Evolutionary conservation across 768 basidiomycete genomes (phyloP).

Genomic region (Astraeus odoratus): DNA sequence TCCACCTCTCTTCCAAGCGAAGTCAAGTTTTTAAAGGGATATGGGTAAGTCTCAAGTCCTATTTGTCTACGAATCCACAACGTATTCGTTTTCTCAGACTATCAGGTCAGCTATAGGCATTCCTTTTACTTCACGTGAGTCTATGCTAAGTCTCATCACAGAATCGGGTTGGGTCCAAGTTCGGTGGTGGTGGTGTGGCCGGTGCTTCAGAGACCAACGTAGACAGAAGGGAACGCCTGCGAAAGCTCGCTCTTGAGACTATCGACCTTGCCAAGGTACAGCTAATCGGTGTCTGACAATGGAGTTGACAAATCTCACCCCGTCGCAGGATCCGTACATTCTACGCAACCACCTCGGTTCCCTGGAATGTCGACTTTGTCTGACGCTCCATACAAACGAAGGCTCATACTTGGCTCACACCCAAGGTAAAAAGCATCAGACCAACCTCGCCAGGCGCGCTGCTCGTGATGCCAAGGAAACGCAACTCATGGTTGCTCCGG

Average conservation of each 20-base stretch:
- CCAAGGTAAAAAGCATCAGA: conserved; percentile 99
- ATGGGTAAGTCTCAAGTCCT: conserved; percentile 26
- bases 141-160: conserved; percentile 26
- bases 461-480: conserved; percentile 97
- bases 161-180: conserved; percentile 95
- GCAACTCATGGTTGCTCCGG: conserved; percentile 80
- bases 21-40: too few species aligned
- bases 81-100: conserved; percentile 39
- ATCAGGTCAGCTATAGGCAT: conserved; percentile 44
- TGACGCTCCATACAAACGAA: conserved; percentile 99
- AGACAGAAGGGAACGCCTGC: conserved; percentile 86
- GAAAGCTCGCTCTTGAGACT: conserved; percentile 94
- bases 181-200: conserved; percentile 93
- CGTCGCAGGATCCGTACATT: conserved; percentile 86
- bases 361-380: conserved; percentile 94
- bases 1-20: neutral
- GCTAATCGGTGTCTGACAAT: conserved; percentile 12
- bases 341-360: conserved; percentile 98
- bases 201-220: conserved; percentile 94
- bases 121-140: neutral
- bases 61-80: conserved; percentile 10
- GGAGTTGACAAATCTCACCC: neutral
- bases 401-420: conserved; percentile 99
- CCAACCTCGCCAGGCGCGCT: conserved; percentile 93
- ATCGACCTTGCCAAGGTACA: conserved; percentile 95